Conservation (phyloP, 2,329 filamentous ascomycete species). For the Arachnomyces sp. region DNA sequence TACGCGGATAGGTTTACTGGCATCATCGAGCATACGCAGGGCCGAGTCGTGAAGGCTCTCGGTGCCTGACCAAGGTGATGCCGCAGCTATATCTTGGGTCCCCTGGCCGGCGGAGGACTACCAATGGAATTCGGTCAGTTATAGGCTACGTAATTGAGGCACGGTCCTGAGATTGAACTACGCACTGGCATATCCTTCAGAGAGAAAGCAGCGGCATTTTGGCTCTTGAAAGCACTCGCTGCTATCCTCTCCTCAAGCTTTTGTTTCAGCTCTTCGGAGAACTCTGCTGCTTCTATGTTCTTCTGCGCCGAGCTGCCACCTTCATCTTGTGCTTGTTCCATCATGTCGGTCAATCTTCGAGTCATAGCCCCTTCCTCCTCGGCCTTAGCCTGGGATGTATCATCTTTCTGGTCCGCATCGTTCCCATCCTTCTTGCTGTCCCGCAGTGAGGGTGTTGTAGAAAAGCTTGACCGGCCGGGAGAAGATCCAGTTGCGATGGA, state of each 20-base stretch:
- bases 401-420: conserved; percentile 9
- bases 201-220: conserved; percentile 47
- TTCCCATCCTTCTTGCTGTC: conserved; percentile 11
- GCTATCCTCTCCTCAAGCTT: conserved; percentile 52
- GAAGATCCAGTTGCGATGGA: not conserved
- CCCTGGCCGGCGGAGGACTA: conserved; percentile 56
- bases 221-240: conserved; percentile 45
- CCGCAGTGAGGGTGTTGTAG: conserved; percentile 15
- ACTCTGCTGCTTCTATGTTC: conserved; percentile 53
- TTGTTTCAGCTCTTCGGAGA: conserved; percentile 52
- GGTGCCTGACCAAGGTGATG: conserved; percentile 66
- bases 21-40: conserved; percentile 66
- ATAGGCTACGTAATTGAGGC: not conserved
- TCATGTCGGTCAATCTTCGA: conserved; percentile 50
- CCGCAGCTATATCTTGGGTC: conserved; percentile 58
- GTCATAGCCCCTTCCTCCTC: conserved; percentile 49
- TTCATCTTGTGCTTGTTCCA: conserved; percentile 48
- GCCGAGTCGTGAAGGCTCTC: conserved; percentile 68
- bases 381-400: conserved; percentile 7
- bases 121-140: not conserved
- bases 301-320: conserved; percentile 48
- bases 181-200: conserved; percentile 45
- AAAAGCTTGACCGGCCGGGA: conserved; percentile 4
- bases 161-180: conserved; percentile 1
- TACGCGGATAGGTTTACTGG: conserved; percentile 48